A percentile compares a stretch with the other conserved stretches of the same genome.
These are phyloP conservation scores for Crinitomyces ghanaensis DNA, from an alignment of 805 yeast genomes.

Conservation along the genomic window DNA sequence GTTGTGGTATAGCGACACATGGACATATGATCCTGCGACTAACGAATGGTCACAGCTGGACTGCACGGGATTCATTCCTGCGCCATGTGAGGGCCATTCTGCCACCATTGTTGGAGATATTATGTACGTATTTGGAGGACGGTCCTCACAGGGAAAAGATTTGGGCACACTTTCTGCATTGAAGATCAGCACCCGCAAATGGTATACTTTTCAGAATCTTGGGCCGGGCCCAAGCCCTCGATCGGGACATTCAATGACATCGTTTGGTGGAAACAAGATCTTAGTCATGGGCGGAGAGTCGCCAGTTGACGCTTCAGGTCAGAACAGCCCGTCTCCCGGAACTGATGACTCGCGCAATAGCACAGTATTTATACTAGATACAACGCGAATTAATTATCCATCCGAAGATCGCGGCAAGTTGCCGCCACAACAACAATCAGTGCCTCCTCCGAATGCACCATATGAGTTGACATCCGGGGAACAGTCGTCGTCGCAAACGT, in stretches of 20 bases:
- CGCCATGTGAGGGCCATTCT: slow-evolving; percentile 87
- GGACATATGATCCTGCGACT: slow-evolving; percentile 61
- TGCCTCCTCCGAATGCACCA: no score
- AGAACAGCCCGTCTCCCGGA: slow-evolving; percentile 38
- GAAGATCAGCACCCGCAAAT: slow-evolving; percentile 56
- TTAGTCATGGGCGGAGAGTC: slow-evolving; percentile 89
- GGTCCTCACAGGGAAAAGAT: slow-evolving; percentile 58
- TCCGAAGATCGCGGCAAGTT: slow-evolving; percentile 24
- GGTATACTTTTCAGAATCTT: slow-evolving; percentile 55
- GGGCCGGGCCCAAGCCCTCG: slow-evolving; percentile 64
- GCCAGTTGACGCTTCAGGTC: slow-evolving; percentile 38
- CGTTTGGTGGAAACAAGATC: slow-evolving; percentile 52
- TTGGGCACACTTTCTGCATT: slow-evolving; percentile 60
- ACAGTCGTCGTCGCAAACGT: no score
- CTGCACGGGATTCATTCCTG: slow-evolving; percentile 66
- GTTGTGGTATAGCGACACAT: slow-evolving; percentile 60
- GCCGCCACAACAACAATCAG: background rate
- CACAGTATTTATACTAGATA: slow-evolving; percentile 48
- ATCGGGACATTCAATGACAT: slow-evolving; percentile 84
- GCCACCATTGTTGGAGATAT: slow-evolving; percentile 67
- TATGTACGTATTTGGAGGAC: slow-evolving; percentile 85
- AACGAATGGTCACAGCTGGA: slow-evolving; percentile 62
- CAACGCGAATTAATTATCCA: slow-evolving; percentile 34
- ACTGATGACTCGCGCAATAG: slow-evolving; percentile 10
- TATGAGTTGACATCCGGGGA: no score